Percentiles rank a stretch among this genome's conserved stretches.
Evolutionary conservation across 305 asterid species (phyloP).

Genomic region (Fraxinus sp.): DNA sequence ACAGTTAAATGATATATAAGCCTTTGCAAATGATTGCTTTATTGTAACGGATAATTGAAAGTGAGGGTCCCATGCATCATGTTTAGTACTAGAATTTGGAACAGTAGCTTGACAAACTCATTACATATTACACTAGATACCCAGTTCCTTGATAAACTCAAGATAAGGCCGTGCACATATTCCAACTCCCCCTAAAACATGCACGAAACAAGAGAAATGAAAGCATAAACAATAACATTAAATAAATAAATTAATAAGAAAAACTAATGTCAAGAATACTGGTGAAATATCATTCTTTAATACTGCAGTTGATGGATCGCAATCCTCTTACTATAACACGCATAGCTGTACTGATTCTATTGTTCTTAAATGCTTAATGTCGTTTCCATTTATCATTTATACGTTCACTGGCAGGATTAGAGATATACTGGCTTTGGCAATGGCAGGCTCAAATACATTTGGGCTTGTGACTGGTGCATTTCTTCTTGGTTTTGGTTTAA

Average conservation of each 20-base stretch:
- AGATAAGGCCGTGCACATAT: neutral
- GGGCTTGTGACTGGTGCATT: constrained; percentile 99
- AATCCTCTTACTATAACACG: neutral
- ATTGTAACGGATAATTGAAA: constrained; percentile 3
- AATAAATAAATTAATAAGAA: neutral
- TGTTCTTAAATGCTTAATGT: constrained; percentile 9
- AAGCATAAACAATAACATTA: neutral
- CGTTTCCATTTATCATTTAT: constrained; percentile 25
- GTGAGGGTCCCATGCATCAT: neutral
- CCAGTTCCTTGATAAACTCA: constrained; percentile 3
- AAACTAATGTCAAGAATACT: neutral
- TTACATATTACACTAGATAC: constrained; percentile 9
- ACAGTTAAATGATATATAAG: neutral
- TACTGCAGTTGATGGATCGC: constrained; percentile 15
- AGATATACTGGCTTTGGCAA: constrained; percentile 79
- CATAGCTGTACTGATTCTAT: constrained; percentile 8
- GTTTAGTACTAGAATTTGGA: neutral
- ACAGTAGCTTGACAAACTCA: neutral
- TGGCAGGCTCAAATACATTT: constrained; percentile 99
- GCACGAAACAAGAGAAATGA: neutral
- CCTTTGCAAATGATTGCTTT: neutral
- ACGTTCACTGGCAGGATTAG: constrained; percentile 44
- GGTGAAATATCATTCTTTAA: neutral
- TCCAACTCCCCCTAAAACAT: neutral
- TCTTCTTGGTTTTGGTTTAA: constrained; percentile 98